Conservation (phyloP, 2,329 filamentous ascomycete species). For the Thielaviopsis musarum region DNA sequence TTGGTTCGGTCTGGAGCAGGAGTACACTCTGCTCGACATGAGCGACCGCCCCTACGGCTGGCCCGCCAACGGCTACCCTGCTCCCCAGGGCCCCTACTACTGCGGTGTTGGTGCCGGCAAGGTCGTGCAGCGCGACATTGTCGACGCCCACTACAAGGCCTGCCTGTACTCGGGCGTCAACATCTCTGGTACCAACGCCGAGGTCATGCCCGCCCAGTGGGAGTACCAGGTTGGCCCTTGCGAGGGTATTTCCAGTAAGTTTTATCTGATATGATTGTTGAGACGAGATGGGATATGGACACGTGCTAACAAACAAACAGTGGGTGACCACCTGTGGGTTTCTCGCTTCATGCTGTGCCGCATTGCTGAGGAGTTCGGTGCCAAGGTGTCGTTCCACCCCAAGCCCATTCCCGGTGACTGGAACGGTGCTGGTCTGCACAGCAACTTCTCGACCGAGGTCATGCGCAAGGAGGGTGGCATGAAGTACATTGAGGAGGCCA, state of each 20-base stretch:
- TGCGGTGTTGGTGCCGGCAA: slow-evolving; percentile 85
- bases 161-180: slow-evolving; percentile 72
- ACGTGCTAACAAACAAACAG: slow-evolving; percentile 25
- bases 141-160: slow-evolving; percentile 48
- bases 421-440: slow-evolving; percentile 91
- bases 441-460: slow-evolving; percentile 79
- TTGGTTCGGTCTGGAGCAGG: slow-evolving; percentile 97
- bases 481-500: slow-evolving; percentile 77
- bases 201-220: slow-evolving; percentile 97
- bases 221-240: slow-evolving; percentile 84
- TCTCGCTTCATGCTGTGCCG: slow-evolving; percentile 67
- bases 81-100: slow-evolving; percentile 86
- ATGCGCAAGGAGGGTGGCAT: slow-evolving; percentile 89
- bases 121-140: slow-evolving; percentile 95
- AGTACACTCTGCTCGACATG: slow-evolving; percentile 68
- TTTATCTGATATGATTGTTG: background rate
- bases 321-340: slow-evolving; percentile 96
- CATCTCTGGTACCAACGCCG: slow-evolving; percentile 96
- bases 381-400: slow-evolving; percentile 84
- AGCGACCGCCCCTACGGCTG: slow-evolving; percentile 75
- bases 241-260: slow-evolving; percentile 63
- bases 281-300: background rate
- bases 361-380: slow-evolving; percentile 90
- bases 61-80: slow-evolving; percentile 60
- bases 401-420: slow-evolving; percentile 87